These are phyloP conservation scores for Chaetomiaceae sp. DNA, from an alignment of 2,329 filamentous ascomycete species.

Conservation along the genomic window DNA sequence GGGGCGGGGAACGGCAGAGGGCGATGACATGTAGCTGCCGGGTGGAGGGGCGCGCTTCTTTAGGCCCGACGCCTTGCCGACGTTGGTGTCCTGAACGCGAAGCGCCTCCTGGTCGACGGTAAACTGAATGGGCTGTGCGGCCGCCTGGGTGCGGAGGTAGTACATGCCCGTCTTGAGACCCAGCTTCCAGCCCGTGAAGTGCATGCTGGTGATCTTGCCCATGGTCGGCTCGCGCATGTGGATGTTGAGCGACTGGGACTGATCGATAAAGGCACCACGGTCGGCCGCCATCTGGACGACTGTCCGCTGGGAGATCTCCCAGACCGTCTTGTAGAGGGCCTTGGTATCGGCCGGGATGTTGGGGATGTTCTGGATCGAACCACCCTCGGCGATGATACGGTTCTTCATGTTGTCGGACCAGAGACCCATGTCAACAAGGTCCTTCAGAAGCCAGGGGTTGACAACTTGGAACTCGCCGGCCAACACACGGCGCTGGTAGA, in stretches of 20 bases:
- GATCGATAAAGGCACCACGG: slow-evolving; percentile 96
- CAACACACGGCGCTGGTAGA: slow-evolving; percentile 96
- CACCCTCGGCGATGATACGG: slow-evolving; percentile 95
- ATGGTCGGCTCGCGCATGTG: slow-evolving; percentile 99
- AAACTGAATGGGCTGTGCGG: slow-evolving; percentile 95
- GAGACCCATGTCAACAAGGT: slow-evolving; percentile 93
- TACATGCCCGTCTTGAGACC: slow-evolving; percentile 99
- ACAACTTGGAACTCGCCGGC: slow-evolving; percentile 99
- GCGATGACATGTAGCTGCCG: slow-evolving; percentile 53
- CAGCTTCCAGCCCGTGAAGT: slow-evolving; percentile 98
- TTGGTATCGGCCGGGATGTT: slow-evolving; percentile 97
- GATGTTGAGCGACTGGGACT: slow-evolving; percentile 98
- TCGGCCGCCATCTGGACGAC: slow-evolving; percentile 98
- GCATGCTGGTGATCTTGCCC: slow-evolving; percentile 99
- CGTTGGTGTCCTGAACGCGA: slow-evolving; percentile 76
- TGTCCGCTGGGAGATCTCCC: slow-evolving; percentile 95
- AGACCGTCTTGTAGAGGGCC: slow-evolving; percentile 97
- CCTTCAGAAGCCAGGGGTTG: slow-evolving; percentile 97
- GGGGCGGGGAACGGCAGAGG: slow-evolving; percentile 61
- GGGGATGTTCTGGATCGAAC: slow-evolving; percentile 93
- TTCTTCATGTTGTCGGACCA: slow-evolving; percentile 99
- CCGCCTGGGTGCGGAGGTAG: slow-evolving; percentile 97
- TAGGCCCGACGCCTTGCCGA: slow-evolving; percentile 58
- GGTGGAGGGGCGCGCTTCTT: slow-evolving; percentile 67
- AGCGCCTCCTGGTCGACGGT: slow-evolving; percentile 96